phyloP scores from a whole-genome alignment of 1,139 yeast species.

The Yamadazyma mexicana region DNA sequence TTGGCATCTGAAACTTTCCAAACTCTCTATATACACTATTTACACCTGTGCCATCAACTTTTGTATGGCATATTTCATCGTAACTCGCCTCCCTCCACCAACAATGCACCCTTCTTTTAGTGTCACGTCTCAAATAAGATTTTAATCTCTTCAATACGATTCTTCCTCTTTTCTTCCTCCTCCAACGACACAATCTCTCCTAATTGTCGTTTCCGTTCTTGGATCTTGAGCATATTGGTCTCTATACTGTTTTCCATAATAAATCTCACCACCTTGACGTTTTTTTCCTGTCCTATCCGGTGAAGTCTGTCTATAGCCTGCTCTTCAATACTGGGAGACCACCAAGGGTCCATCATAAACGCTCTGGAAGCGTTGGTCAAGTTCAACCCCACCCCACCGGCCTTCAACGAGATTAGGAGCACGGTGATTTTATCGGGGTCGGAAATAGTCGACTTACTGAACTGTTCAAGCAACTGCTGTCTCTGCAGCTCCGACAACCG shows the following conservation, averaged over 20 bases:
- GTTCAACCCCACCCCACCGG: conserved; percentile 95
- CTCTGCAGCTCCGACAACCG: conserved; percentile 69
- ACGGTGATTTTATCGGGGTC: conserved; percentile 46
- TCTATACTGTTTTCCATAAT: conserved; percentile 87
- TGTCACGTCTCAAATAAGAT: conserved; percentile 61
- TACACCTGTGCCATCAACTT: not conserved
- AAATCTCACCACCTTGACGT: conserved; percentile 76
- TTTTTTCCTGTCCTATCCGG: conserved; percentile 78
- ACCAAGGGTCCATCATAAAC: conserved; percentile 96
- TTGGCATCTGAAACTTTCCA: not conserved
- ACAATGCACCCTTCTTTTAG: too few relatives aligned
- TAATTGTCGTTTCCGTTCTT: conserved; percentile 78
- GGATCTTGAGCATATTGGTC: conserved; percentile 84
- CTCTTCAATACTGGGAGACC: conserved; percentile 93
- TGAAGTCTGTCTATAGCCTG: conserved; percentile 96
- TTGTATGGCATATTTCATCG: not conserved
- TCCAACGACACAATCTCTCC: conserved; percentile 85
- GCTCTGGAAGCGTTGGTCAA: conserved; percentile 85
- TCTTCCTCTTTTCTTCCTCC: conserved; percentile 71
- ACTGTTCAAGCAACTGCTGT: conserved; percentile 57
- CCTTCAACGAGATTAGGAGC: conserved; percentile 74
- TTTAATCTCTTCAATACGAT: conserved; percentile 80
- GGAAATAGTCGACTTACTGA: conserved; percentile 34
- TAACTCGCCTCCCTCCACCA: not conserved
- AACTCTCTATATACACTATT: not conserved